Percentiles rank a stretch among this genome's conserved stretches.
These are phyloP conservation scores for Somion occarium DNA, from an alignment of 1,284 basidiomycete genomes.

Conservation along the genomic window DNA sequence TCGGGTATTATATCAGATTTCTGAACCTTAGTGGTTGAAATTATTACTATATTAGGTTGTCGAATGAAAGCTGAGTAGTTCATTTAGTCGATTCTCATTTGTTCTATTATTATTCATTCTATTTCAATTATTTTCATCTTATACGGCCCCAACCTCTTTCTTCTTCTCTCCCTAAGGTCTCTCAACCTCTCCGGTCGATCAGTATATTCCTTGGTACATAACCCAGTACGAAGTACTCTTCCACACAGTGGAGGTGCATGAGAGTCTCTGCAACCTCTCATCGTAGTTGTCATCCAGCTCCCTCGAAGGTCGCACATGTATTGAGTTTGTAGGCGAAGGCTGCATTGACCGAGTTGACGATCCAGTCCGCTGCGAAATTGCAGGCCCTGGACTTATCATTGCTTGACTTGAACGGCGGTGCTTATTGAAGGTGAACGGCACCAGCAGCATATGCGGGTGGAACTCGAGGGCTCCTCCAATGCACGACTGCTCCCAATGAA, in stretches of 20 bases:
- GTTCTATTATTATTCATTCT: too few relatives aligned
- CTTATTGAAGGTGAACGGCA: slow-evolving; percentile 29
- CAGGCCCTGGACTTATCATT: slow-evolving; percentile 54
- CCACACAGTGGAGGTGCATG: slow-evolving; percentile 52
- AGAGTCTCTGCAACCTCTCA: slow-evolving; percentile 71
- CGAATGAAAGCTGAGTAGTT: too few relatives aligned
- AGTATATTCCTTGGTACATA: too few relatives aligned
- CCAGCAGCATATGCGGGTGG: slow-evolving; percentile 24
- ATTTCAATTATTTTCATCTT: too few relatives aligned
- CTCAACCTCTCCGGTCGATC: too few relatives aligned
- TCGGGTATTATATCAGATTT: too few relatives aligned
- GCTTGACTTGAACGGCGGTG: slow-evolving; percentile 15
- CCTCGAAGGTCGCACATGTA: slow-evolving; percentile 54
- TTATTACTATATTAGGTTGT: too few relatives aligned
- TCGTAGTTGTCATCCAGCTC: slow-evolving; percentile 81
- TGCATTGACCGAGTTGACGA: slow-evolving; percentile 49
- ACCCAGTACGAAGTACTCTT: too few relatives aligned
- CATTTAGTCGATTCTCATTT: too few relatives aligned
- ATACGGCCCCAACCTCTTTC: too few relatives aligned
- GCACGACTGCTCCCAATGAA: slow-evolving; percentile 23
- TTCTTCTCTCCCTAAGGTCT: too few relatives aligned
- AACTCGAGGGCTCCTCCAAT: slow-evolving; percentile 38
- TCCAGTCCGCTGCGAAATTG: slow-evolving; percentile 57
- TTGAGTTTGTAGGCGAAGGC: slow-evolving; percentile 62
- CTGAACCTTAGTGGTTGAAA: too few relatives aligned